Evolutionary conservation across 2,329 filamentous ascomycete genomes (phyloP).

Genomic region (Capronia epimyces): DNA sequence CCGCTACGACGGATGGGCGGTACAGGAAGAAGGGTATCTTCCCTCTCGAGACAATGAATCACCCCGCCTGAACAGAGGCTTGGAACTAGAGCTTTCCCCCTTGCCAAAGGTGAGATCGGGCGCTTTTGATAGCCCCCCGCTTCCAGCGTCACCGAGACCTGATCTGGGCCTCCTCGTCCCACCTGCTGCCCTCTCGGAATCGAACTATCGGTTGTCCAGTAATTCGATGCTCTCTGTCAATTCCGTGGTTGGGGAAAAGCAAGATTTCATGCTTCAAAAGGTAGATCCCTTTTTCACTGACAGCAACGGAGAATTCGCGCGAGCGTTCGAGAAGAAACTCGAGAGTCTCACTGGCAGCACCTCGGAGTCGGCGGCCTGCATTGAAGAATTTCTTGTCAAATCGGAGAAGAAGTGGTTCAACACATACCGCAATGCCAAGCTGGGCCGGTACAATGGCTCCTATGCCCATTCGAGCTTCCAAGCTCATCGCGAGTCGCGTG

Average conservation of each 20-base stretch:
- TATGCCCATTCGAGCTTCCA: slow-evolving; percentile 35
- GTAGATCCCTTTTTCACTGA: slow-evolving; percentile 65
- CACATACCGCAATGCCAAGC: slow-evolving; percentile 53
- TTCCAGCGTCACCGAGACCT: slow-evolving; percentile 31
- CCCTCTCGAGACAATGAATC: slow-evolving; percentile 21
- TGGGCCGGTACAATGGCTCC: slow-evolving; percentile 46
- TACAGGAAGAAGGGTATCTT: slow-evolving; percentile 18
- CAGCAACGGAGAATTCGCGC: slow-evolving; percentile 56
- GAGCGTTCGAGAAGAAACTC: slow-evolving; percentile 54
- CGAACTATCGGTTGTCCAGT: slow-evolving; percentile 14
- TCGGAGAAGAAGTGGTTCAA: slow-evolving; percentile 64
- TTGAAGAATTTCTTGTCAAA: slow-evolving; percentile 59
- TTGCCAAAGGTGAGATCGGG: not conserved
- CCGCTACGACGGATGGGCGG: slow-evolving; percentile 13
- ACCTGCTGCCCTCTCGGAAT: slow-evolving; percentile 13
- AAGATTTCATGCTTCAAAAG: slow-evolving; percentile 59
- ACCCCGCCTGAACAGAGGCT: slow-evolving; percentile 25
- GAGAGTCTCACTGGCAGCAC: slow-evolving; percentile 52
- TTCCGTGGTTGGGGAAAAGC: slow-evolving; percentile 56
- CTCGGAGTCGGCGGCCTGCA: slow-evolving; percentile 56
- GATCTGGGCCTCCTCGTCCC: slow-evolving; percentile 33
- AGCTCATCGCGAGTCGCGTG: slow-evolving; percentile 32
- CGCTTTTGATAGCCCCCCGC: slow-evolving; percentile 28
- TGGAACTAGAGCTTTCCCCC: slow-evolving; percentile 9
- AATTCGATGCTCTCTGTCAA: slow-evolving; percentile 51